phyloP scores from a whole-genome alignment of 345 rosid species.

The Hibiscus tridactylites region DNA sequence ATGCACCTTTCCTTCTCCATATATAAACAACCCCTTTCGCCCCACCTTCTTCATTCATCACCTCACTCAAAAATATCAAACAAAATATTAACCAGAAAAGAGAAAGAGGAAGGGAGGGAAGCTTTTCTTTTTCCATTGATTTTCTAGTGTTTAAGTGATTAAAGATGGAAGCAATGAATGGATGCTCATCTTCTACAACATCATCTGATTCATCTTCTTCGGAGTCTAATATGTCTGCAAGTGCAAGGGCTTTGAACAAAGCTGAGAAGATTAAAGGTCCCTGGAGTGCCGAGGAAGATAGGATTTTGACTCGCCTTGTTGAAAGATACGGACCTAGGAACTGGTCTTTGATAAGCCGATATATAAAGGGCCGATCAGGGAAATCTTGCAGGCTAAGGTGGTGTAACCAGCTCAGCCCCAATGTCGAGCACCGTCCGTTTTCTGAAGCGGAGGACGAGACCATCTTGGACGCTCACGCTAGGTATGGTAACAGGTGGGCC shows the following conservation, averaged over 20 bases:
- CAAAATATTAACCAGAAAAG: neutral
- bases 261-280: constrained; percentile 52
- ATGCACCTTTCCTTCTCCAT: constrained; percentile 17
- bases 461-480: constrained; percentile 50
- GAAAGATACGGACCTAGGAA: constrained; percentile 47
- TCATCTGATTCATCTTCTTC: constrained; percentile 50
- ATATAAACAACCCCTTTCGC: constrained; percentile 11
- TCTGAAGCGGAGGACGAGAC: constrained; percentile 45
- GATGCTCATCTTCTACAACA: constrained; percentile 33
- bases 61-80: neutral
- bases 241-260: constrained; percentile 17
- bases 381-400: constrained; percentile 50
- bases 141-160: neutral
- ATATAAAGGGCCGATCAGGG: constrained; percentile 49
- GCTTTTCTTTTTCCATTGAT: neutral
- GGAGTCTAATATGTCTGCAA: constrained; percentile 27
- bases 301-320: constrained; percentile 45
- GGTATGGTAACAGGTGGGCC: constrained; percentile 56
- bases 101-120: neutral
- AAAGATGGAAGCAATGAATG: constrained; percentile 27
- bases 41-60: neutral
- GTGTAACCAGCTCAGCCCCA: constrained; percentile 57
- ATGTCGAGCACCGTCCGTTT: constrained; percentile 49
- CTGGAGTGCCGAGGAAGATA: constrained; percentile 68
- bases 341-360: constrained; percentile 49